Base-by-base conservation (phyloP, 2,329 filamentous ascomycete genomes). In the Alternaria gaisen region DNA sequence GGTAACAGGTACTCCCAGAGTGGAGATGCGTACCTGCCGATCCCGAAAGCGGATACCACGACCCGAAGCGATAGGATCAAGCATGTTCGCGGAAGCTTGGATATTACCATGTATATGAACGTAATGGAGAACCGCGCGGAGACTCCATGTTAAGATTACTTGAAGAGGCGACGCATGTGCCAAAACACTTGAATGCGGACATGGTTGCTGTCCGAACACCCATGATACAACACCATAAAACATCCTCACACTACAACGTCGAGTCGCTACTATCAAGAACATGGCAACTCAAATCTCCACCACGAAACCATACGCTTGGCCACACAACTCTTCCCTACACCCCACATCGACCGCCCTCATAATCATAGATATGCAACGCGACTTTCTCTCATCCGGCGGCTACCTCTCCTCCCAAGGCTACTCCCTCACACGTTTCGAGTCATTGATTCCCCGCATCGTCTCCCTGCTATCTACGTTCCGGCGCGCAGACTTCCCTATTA, bases 341-440 rank as follows among this genome's bases (percentile, higher is more conserved):
- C 76, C 77, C 2, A 48, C 56, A 6, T 83, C 78, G 24, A 86
- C 84, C 4, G 84, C 84, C 1, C 75, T 87, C 32, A 71, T 87
- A 3, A 79, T 87, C 58, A 83, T 87, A 67, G 85, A 87, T 73
- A 84, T 86, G 79, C 84, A 87, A 71, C 81, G 82, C 58, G 84
- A 86, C 74, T 86, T 83, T 73, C 81, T 82, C 68, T 77, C 82
- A 41, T 67, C 79, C 8, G 79, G 76, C 56, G 84, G 84, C 58
- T 87, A 87, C 66, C 80, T 86, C 53, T 81, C 76, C 16, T 70
- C 81, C 20, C 83, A 85, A 73, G 81, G 81, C 63, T 82, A 82
- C 68, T 73, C 80, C 18, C 76, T 83, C 50, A 61, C 71, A 1
- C 71, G 75, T 9, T 80, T 80, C 40, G 75, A 78, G 9, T 64